Evolutionary conservation across 768 basidiomycete genomes (phyloP).

Genomic region (Fomitopsis pulvina): DNA sequence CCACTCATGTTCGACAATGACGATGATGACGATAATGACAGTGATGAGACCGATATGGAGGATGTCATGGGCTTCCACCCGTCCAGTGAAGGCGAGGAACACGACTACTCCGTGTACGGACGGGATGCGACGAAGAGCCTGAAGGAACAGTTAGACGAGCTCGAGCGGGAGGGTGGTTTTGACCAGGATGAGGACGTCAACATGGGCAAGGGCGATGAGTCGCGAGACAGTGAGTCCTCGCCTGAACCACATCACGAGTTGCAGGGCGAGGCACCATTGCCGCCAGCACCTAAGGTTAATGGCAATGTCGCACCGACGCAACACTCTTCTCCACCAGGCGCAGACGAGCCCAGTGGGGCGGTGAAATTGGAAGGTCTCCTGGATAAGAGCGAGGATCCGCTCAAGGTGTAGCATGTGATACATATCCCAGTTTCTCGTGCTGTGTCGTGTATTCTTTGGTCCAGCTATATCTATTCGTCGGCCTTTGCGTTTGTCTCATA

Average conservation of each 20-base stretch:
- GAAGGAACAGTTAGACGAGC: slow-evolving; percentile 57
- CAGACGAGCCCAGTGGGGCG: slow-evolving; percentile 47
- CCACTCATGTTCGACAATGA: slow-evolving; percentile 65
- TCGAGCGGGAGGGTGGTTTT: slow-evolving; percentile 31
- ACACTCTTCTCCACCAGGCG: slow-evolving; percentile 41
- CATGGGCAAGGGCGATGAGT: slow-evolving; percentile 27
- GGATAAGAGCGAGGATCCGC: slow-evolving; percentile 58
- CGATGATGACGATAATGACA: slow-evolving; percentile 55
- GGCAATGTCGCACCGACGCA: slow-evolving; percentile 45
- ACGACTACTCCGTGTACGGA: slow-evolving; percentile 20
- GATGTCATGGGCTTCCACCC: slow-evolving; percentile 1
- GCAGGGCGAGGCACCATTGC: slow-evolving; percentile 42
- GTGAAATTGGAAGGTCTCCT: slow-evolving; percentile 59
- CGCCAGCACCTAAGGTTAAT: slow-evolving; percentile 42
- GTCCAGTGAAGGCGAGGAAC: not conserved
- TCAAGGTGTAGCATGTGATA: slow-evolving; percentile 24
- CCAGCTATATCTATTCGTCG: not conserved
- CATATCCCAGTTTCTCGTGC: not conserved
- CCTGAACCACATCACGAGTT: slow-evolving; percentile 20
- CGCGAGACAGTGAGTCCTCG: slow-evolving; percentile 4
- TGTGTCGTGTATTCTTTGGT: not conserved
- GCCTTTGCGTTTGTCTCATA: not conserved
- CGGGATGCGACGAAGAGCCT: slow-evolving; percentile 50
- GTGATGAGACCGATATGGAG: slow-evolving; percentile 27
- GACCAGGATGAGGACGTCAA: slow-evolving; percentile 31